phyloP scores from a whole-genome alignment of 257 asterid genomes.

The Nicotiana noctiflora region DNA sequence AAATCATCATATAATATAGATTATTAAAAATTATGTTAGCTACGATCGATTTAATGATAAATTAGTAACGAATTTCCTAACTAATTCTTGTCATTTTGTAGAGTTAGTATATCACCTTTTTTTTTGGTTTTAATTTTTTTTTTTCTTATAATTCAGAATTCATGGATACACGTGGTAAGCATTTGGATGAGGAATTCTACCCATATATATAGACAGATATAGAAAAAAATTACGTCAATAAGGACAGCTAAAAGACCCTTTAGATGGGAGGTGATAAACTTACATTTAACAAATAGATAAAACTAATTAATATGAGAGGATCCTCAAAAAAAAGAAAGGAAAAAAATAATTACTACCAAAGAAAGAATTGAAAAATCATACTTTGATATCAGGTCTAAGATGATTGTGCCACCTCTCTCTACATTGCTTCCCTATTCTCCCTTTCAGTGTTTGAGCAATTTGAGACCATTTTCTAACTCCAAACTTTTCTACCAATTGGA shows the following conservation, averaged over 20 bases:
- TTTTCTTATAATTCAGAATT: not conserved
- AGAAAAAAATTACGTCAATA: not conserved
- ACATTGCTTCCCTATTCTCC: conserved; percentile 80
- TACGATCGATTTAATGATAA: too few relatives aligned
- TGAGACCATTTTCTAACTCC: conserved; percentile 57
- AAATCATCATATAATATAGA: too few relatives aligned
- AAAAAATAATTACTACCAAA: not conserved
- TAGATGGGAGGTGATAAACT: not conserved
- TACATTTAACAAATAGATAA: not conserved
- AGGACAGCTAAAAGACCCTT: not conserved
- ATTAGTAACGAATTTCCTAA: too few relatives aligned
- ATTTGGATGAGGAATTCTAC: not conserved
- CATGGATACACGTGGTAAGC: not conserved
- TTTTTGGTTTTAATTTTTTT: too few relatives aligned
- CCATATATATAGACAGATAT: not conserved
- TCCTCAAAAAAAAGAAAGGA: not conserved
- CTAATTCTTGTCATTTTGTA: too few relatives aligned
- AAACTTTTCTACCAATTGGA: conserved; percentile 28
- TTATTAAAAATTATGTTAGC: too few relatives aligned
- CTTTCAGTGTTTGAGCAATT: conserved; percentile 46
- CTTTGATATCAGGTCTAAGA: conserved; percentile 70
- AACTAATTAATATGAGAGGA: not conserved
- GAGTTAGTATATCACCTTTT: too few relatives aligned
- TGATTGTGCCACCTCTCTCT: conserved; percentile 84
- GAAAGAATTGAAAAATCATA: conserved; percentile 8